Evolutionary conservation across 2,329 filamentous ascomycete species (phyloP).

Genomic region (Calycina herbarum): DNA sequence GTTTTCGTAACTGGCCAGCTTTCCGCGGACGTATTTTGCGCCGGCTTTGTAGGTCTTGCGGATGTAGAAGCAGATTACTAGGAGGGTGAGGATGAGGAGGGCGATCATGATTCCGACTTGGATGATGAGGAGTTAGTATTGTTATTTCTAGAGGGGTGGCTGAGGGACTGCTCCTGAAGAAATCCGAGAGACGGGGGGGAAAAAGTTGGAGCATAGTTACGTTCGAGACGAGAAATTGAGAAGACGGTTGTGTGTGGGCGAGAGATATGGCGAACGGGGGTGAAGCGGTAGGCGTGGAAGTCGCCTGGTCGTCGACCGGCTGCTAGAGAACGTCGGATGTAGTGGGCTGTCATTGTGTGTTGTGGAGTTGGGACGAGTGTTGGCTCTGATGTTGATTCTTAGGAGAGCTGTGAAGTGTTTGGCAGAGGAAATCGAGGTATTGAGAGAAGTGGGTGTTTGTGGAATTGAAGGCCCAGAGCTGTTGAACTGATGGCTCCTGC

Average conservation of each 20-base stretch:
- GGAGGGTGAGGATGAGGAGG: neutral
- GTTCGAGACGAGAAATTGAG: neutral
- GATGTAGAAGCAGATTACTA: neutral
- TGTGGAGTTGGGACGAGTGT: neutral
- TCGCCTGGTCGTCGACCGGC: neutral
- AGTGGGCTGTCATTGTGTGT: neutral
- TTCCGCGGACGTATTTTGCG: neutral
- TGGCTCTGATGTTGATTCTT: neutral
- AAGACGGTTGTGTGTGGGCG: neutral
- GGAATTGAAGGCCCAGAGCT: too few species aligned
- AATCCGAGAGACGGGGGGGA: too few species aligned
- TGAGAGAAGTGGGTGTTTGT: neutral
- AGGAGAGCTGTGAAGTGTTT: neutral
- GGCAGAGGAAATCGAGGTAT: neutral
- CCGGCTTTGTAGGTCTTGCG: neutral
- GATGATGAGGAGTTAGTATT: too few species aligned
- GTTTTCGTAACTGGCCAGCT: neutral
- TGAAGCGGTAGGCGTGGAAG: neutral
- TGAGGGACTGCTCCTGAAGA: too few species aligned
- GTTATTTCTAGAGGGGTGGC: too few species aligned
- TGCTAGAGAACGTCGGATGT: neutral
- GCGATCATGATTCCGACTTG: neutral
- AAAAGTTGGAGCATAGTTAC: too few species aligned
- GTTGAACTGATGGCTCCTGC: too few species aligned
- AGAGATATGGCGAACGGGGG: neutral